phyloP scores from a whole-genome alignment of 257 asterid species.

The Lycium barbarum region DNA sequence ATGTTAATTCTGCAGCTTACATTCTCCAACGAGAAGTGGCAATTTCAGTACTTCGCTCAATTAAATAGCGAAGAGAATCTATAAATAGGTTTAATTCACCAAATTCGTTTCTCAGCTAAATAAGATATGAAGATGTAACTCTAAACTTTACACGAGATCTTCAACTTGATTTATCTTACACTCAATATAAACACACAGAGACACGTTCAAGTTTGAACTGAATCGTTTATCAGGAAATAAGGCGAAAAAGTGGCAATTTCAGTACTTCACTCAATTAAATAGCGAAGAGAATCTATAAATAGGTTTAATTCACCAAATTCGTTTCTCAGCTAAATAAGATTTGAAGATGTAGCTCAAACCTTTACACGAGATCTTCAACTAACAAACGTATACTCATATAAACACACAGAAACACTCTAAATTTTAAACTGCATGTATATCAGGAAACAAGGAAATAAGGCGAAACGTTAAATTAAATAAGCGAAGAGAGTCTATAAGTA shows the following conservation, averaged over 20 bases:
- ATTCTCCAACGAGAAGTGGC: neutral
- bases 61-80: neutral
- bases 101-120: neutral
- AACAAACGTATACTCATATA: neutral
- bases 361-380: neutral
- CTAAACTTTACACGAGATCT: neutral
- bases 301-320: neutral
- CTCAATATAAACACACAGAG: neutral
- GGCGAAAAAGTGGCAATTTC: neutral
- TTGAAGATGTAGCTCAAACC: neutral
- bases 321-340: neutral
- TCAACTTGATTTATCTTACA: no score
- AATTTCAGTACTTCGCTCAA: neutral
- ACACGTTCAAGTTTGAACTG: neutral
- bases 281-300: neutral
- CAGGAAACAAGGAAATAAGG: constrained; percentile 26
- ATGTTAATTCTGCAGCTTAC: no score
- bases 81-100: neutral
- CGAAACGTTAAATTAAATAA: neutral
- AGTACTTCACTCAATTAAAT: neutral
- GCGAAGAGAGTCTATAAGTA: neutral
- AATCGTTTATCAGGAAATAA: neutral
- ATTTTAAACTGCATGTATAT: neutral
- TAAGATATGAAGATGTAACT: neutral
- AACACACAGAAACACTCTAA: neutral